Percentiles rank a stretch among this genome's conserved stretches.
These are phyloP conservation scores for Ploettnerulaceae sp. DNA, from an alignment of 2,329 filamentous ascomycete genomes.

Conservation along the genomic window DNA sequence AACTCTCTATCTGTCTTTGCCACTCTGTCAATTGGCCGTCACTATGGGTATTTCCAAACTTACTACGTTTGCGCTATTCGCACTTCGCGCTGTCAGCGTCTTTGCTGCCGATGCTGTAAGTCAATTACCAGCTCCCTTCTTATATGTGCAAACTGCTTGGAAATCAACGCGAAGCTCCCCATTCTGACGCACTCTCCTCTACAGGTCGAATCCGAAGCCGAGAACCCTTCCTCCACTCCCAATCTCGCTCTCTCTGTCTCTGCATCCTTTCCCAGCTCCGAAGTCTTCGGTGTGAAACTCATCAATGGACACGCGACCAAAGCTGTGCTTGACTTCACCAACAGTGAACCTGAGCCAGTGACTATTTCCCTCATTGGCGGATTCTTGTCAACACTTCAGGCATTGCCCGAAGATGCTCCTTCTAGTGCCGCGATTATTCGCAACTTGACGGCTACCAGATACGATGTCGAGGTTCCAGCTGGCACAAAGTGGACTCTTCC, in stretches of 20 bases:
- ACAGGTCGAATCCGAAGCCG: slow-evolving; percentile 27
- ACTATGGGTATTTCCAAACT: slow-evolving; percentile 72
- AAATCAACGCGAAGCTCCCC: neutral
- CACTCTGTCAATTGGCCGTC: slow-evolving; percentile 22
- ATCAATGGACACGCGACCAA: slow-evolving; percentile 86
- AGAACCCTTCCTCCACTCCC: slow-evolving; percentile 29
- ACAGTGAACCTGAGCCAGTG: slow-evolving; percentile 74
- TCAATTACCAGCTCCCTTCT: slow-evolving; percentile 24
- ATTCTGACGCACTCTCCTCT: slow-evolving; percentile 7
- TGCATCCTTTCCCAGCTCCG: slow-evolving; percentile 58
- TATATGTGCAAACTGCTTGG: neutral
- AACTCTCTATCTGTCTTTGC: neutral
- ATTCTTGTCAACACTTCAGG: slow-evolving; percentile 56
- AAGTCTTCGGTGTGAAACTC: slow-evolving; percentile 89
- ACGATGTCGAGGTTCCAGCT: slow-evolving; percentile 67
- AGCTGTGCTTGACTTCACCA: slow-evolving; percentile 75
- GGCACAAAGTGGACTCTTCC: slow-evolving; percentile 72
- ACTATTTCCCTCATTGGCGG: slow-evolving; percentile 73
- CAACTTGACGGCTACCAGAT: slow-evolving; percentile 77
- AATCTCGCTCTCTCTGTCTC: slow-evolving; percentile 60
- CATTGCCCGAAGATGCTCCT: slow-evolving; percentile 45
- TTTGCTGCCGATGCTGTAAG: slow-evolving; percentile 56
- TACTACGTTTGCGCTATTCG: slow-evolving; percentile 66
- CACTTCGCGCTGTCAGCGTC: slow-evolving; percentile 61
- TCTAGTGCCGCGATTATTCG: slow-evolving; percentile 58